Conservation (phyloP, 2,329 filamentous ascomycete species). For the Pseudogymnoascus sp. region DNA sequence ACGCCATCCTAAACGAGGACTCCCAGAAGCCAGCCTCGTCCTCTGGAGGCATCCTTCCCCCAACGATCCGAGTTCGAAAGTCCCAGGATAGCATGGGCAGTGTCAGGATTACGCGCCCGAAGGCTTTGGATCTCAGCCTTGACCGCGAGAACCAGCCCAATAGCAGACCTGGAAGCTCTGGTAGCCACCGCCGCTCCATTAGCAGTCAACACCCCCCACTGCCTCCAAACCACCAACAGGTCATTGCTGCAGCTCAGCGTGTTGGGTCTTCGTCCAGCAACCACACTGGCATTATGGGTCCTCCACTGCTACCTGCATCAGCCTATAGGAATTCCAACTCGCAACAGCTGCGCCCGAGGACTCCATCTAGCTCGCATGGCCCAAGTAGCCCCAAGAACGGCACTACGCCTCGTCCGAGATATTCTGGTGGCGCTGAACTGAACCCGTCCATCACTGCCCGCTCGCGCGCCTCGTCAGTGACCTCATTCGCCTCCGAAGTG, state of each 20-base stretch:
- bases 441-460: neutral
- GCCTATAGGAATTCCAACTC: constrained; percentile 31
- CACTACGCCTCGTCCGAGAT: constrained; percentile 52
- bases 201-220: constrained; percentile 56
- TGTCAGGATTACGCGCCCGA: constrained; percentile 32
- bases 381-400: constrained; percentile 46
- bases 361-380: constrained; percentile 40
- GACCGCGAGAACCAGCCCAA: constrained; percentile 30
- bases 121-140: constrained; percentile 27
- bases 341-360: neutral
- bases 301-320: constrained; percentile 75
- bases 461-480: constrained; percentile 74
- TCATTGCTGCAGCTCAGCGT: constrained; percentile 65
- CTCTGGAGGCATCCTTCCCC: constrained; percentile 26
- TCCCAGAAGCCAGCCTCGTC: constrained; percentile 19
- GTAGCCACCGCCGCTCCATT: constrained; percentile 50
- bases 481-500: constrained; percentile 90
- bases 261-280: constrained; percentile 35
- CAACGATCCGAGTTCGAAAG: constrained; percentile 35
- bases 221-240: constrained; percentile 72
- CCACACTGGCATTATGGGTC: constrained; percentile 57
- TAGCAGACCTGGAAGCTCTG: constrained; percentile 61
- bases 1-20: constrained; percentile 19
- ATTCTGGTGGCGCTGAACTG: constrained; percentile 34
- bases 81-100: constrained; percentile 44